Base-by-base conservation (phyloP, 1,139 yeast genomes). In the Suhomyces terraborum region DNA sequence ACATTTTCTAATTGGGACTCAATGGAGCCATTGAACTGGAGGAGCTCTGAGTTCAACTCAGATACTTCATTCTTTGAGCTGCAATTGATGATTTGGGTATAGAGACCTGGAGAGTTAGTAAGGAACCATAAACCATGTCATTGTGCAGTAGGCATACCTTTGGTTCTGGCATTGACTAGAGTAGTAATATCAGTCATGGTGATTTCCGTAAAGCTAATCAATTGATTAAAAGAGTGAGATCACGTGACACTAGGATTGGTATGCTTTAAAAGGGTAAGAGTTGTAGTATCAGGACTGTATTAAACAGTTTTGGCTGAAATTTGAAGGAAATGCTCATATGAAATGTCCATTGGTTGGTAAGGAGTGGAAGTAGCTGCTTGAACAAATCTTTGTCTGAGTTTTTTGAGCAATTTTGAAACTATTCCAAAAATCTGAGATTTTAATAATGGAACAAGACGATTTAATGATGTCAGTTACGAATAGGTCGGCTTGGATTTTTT, bases 1-100 rank as follows among this genome's bases (percentile, higher is more conserved):
- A 46, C 30, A n/a, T 31, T 21, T 1, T 41, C 42, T 21, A 41
- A 36, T 8, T 24, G 36, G 3, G 29, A 21, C 16, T 42, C 41
- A 5, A 40, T 43, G 23, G 27, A 21, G 14, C 35, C 21, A 34
- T 44, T 45, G 39, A 45, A 37, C n/a, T 38, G 43, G 7, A 42
- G 21, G 12, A 48, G 28, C 12, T 35, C 33, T 8, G 17, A 21
- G 14, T 35, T 39, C 14, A 43, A 35, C 8, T 10, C 16, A 8
- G 18, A 23, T 6, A 49, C 26, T 1, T 46, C 46, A 2, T 40
- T 41, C 16, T 31, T 32, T 19, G 32, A 23, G 14, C 35, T 32
- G 35, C 51, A 33, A 12, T 34, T 41, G 9, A 45, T 20, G 17
- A 48, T 40, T 8, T 34, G 21, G 12, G 37, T 20, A 19, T 44